Conservation (phyloP, 129 eudicot genomes). For the Cynara cardunculus region DNA sequence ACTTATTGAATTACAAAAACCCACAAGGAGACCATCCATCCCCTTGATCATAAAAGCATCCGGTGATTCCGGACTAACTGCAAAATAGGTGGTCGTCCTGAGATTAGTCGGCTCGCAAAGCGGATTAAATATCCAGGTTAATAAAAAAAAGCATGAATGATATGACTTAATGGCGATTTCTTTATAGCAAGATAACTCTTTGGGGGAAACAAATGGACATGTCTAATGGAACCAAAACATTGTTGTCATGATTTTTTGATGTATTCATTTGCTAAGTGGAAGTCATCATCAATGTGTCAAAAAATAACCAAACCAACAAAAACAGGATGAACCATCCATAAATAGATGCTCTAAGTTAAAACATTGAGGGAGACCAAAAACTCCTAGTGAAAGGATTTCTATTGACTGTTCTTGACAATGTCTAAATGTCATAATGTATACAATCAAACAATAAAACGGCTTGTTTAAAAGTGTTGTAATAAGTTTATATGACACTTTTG, state of each 20-base stretch:
- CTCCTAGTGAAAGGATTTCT: background rate
- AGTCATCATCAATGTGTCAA: slow-evolving; percentile 1
- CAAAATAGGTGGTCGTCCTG: no score
- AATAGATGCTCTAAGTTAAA: background rate
- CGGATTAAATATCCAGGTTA: no score
- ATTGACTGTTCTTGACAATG: no score
- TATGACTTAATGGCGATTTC: background rate
- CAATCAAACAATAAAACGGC: no score
- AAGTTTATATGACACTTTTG: no score
- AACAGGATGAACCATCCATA: background rate
- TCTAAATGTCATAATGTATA: no score
- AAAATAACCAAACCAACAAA: slow-evolving; percentile 7
- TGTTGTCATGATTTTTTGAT: background rate
- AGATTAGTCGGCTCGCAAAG: no score
- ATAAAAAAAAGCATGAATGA: background rate
- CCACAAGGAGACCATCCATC: background rate
- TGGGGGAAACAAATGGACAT: background rate
- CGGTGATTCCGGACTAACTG: no score
- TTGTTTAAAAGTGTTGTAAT: no score
- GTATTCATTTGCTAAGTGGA: slow-evolving; percentile 1
- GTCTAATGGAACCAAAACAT: background rate
- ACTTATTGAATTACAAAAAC: background rate
- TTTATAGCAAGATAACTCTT: background rate
- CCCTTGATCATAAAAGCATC: background rate
- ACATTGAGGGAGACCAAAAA: background rate